Base-by-base conservation (phyloP, 306 rosid genomes). In the Vigna radiata region DNA sequence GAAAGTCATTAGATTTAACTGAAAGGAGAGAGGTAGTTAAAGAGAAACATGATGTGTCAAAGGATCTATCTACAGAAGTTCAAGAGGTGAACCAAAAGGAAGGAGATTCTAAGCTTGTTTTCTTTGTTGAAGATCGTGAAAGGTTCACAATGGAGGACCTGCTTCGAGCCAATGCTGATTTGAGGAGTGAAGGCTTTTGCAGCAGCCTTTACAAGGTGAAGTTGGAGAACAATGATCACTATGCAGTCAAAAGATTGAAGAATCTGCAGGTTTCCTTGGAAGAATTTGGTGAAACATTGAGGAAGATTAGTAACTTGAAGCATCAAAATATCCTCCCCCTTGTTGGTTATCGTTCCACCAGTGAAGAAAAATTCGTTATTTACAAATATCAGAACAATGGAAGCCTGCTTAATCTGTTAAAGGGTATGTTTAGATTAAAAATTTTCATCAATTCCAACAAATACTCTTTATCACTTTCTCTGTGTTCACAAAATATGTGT, bases 191-290 rank as follows among this genome's bases (percentile, higher is more conserved):
- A 54, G 80, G 81, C 70, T 64, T 84, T 52, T 77, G 88, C 68
- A 88, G 93, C 79, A 88, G 86, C 76, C 93, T 93, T 55, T 91
- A 85, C 81, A 88, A 88, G 84, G 91, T 91, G 23, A 79, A 63
- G 56, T 81, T 93, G 0, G 86, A 89, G 76, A 85, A 90, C 39
- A 70, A 81, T 54, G 82, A 52, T 12, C 66, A 72, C 12, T 91
- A 88, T 87, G 96, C 89, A 33, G 93, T 93, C 53, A 93, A 84
- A 72, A 87, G 95, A 78, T 66, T 93, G 73, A 93, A 86, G 93
- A 89, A 87, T 69, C 41, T 91, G 81, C 89, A 84, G 70, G 87
- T 88, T 0, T 84, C 93, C 29, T 67, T 80, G 64, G 86, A 84
- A 10, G 96, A 88, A 27, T 93, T 91, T 88, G 77, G 76, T 3